phyloP scores from a whole-genome alignment of 331 rosid species.

The Pyrus hybrid region DNA sequence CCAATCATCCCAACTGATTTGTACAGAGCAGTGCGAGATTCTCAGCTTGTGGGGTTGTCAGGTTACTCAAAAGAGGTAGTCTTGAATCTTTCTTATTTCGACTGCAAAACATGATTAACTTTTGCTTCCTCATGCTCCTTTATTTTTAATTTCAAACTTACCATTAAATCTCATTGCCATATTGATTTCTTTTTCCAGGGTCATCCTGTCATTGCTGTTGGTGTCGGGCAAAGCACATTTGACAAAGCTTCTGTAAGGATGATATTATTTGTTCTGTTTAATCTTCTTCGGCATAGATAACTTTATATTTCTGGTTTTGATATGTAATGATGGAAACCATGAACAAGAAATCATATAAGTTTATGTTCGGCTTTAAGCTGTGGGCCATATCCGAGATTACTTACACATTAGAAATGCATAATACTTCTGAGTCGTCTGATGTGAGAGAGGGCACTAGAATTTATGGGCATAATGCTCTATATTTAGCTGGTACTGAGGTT shows the following conservation, averaged over 20 bases:
- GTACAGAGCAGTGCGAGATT: conserved; percentile 62
- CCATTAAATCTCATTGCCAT: conserved; percentile 10
- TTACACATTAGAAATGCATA: neutral
- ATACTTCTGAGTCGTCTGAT: neutral
- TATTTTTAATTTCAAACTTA: neutral
- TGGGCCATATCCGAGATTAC: neutral
- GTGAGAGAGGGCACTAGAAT: neutral
- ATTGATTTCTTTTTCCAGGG: conserved; percentile 35
- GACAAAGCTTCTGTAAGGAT: conserved; percentile 92
- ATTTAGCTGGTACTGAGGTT: neutral
- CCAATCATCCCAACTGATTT: conserved; percentile 62
- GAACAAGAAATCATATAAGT: neutral
- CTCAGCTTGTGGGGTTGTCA: conserved; percentile 76
- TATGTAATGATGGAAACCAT: neutral
- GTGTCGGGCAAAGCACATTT: conserved; percentile 72
- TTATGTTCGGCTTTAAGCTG: neutral
- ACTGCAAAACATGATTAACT: neutral
- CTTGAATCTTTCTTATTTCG: neutral
- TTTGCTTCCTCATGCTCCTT: neutral
- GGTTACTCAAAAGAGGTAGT: conserved; percentile 95
- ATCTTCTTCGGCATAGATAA: neutral
- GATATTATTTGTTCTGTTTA: neutral
- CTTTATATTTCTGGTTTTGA: neutral
- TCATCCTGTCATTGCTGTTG: conserved; percentile 58
- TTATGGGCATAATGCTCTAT: neutral